A percentile compares a stretch with the other conserved stretches of the same genome.
These are phyloP conservation scores for Filosporella fistucella DNA, from an alignment of 495 filamentous ascomycete species.

Conservation along the genomic window DNA sequence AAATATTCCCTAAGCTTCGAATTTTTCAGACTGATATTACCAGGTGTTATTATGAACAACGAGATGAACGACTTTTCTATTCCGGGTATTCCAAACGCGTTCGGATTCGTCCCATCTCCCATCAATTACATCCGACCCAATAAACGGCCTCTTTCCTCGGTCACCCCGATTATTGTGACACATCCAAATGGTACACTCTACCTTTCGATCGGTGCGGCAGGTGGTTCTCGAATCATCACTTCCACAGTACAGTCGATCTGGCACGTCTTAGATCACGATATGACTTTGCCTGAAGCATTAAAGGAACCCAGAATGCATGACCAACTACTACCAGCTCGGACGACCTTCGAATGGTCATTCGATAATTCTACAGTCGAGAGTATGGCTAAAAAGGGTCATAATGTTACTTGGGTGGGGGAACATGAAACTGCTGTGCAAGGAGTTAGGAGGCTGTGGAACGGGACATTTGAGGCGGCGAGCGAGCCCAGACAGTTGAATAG, in stretches of 20 bases:
- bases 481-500: constrained; percentile 66
- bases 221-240: constrained; percentile 86
- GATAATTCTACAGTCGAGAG: constrained; percentile 61
- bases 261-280: constrained; percentile 62
- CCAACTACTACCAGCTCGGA: constrained; percentile 69
- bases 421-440: constrained; percentile 68
- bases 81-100: constrained; percentile 68
- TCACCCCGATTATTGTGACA: constrained; percentile 73
- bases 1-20: not conserved
- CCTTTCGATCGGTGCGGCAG: constrained; percentile 70
- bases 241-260: constrained; percentile 73
- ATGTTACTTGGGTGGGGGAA: constrained; percentile 65
- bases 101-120: constrained; percentile 75
- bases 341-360: constrained; percentile 66
- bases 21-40: not conserved
- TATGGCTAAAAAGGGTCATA: constrained; percentile 62
- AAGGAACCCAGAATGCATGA: constrained; percentile 72
- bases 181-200: constrained; percentile 61
- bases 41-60: constrained; percentile 80
- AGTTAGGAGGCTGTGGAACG: constrained; percentile 61
- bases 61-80: constrained; percentile 92
- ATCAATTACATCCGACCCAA: constrained; percentile 77
- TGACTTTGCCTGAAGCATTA: constrained; percentile 56
- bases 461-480: constrained; percentile 67
- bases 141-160: constrained; percentile 78